Evolutionary conservation across 352 stramenopile genomes (phyloP).

Genomic region (Phytophthora sp.): DNA sequence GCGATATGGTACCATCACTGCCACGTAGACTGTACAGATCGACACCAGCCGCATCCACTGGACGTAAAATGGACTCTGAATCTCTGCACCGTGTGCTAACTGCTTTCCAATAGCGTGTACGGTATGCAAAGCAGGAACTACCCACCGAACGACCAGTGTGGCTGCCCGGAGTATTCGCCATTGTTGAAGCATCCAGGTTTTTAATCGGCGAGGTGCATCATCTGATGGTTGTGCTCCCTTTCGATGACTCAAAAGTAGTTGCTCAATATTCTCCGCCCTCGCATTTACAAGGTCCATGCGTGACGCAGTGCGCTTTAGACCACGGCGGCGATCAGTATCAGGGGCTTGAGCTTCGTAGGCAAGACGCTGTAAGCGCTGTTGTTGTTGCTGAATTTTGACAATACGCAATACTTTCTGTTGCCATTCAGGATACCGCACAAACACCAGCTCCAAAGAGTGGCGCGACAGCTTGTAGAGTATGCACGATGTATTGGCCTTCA

Average conservation of each 20-base stretch:
- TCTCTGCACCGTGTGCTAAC: conserved; percentile 48
- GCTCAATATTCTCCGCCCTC: conserved; percentile 54
- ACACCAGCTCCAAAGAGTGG: conserved; percentile 63
- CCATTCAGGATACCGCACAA: conserved; percentile 66
- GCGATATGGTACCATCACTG: conserved; percentile 56
- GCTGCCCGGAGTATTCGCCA: conserved; percentile 16
- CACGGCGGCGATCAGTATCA: conserved; percentile 26
- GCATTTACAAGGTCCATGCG: conserved; percentile 57
- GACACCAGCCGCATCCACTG: conserved; percentile 57
- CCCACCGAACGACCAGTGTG: conserved; percentile 7
- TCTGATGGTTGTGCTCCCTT: conserved; percentile 9
- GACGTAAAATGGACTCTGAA: conserved; percentile 64
- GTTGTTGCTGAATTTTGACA: conserved; percentile 68
- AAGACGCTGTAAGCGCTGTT: conserved; percentile 54
- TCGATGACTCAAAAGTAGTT: conserved; percentile 44
- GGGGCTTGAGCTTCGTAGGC: conserved; percentile 44
- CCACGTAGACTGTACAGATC: conserved; percentile 54
- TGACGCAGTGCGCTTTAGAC: conserved; percentile 33
- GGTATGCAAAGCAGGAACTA: not conserved
- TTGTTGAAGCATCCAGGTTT: conserved; percentile 12
- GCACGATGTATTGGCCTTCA: conserved; percentile 68
- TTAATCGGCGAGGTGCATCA: conserved; percentile 8
- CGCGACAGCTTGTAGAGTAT: conserved; percentile 65
- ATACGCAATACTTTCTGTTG: conserved; percentile 69
- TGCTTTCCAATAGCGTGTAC: conserved; percentile 13